phyloP scores from a whole-genome alignment of 192 early-diverging fungal species.

The Dimargaris cristalligena region DNA sequence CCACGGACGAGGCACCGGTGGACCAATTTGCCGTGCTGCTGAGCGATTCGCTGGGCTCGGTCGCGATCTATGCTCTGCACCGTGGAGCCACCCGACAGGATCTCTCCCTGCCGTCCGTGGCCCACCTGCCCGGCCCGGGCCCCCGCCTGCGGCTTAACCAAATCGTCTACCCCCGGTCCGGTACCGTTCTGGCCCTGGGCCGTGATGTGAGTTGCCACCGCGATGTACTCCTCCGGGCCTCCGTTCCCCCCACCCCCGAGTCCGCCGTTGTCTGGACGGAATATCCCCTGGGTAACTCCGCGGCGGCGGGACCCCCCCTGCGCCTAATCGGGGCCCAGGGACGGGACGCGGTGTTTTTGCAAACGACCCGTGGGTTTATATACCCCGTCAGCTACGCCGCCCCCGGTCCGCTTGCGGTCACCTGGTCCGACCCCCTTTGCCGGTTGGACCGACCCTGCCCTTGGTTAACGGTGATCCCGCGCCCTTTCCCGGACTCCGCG shows the following conservation, averaged over 20 bases:
- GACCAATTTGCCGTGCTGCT: constrained; percentile 59
- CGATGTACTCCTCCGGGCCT: constrained; percentile 24
- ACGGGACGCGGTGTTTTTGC: constrained; percentile 23
- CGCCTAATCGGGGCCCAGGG: not conserved
- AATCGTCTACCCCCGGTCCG: constrained; percentile 39
- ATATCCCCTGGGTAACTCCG: too few relatives aligned
- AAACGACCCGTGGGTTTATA: constrained; percentile 23
- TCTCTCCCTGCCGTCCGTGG: constrained; percentile 9
- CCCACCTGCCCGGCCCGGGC: not conserved
- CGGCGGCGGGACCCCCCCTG: too few relatives aligned
- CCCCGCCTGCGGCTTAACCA: constrained; percentile 31
- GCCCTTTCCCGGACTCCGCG: constrained; percentile 17
- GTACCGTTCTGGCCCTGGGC: constrained; percentile 36
- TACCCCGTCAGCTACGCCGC: constrained; percentile 13
- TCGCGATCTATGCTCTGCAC: constrained; percentile 22
- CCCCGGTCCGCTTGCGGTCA: not conserved
- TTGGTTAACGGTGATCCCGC: constrained; percentile 19
- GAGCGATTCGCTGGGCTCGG: constrained; percentile 26
- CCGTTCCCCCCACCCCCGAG: constrained; percentile 18
- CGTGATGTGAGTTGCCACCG: constrained; percentile 19
- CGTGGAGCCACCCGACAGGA: constrained; percentile 13
- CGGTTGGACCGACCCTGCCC: constrained; percentile 23
- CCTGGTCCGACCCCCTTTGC: constrained; percentile 13
- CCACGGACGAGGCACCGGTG: constrained; percentile 31
- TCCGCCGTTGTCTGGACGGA: not conserved